phyloP scores from a whole-genome alignment of 2,329 filamentous ascomycete species.

The Sporothrix pallida region DNA sequence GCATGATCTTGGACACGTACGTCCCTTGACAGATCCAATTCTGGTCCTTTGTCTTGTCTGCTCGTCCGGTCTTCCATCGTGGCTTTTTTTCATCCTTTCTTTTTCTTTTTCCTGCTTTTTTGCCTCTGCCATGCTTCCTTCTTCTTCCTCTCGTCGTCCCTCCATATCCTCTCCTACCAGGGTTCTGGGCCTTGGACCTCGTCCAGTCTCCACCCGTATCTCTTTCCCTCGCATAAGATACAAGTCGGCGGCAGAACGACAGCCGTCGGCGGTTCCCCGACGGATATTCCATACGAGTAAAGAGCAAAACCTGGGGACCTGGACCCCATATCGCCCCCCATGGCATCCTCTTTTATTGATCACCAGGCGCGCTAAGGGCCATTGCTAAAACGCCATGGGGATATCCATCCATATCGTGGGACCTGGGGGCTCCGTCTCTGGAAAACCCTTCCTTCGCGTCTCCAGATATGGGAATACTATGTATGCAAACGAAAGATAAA shows the following conservation, averaged over 20 bases:
- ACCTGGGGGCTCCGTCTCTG: not conserved
- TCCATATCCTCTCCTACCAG: not conserved
- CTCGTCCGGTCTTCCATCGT: constrained; percentile 1
- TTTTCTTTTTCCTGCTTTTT: not conserved
- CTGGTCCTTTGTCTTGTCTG: not conserved
- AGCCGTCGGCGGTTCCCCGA: not conserved
- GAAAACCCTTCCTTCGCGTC: not conserved
- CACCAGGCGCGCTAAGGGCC: not conserved
- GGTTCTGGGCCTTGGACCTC: constrained; percentile 3
- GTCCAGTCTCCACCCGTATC: not conserved
- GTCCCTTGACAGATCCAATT: not conserved
- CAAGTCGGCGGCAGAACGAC: not conserved
- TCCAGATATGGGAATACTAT: not conserved
- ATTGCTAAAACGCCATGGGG: constrained; percentile 1
- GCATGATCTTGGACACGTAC: not conserved
- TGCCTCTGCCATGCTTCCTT: not conserved
- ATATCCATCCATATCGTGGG: not conserved
- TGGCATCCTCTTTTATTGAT: not conserved
- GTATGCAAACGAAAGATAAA: not conserved
- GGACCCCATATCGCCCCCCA: not conserved
- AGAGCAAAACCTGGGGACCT: not conserved
- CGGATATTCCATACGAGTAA: not conserved
- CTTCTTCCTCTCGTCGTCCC: not conserved
- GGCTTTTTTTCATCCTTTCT: not conserved
- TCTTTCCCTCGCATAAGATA: not conserved